Percentiles rank a stretch among this genome's conserved stretches.
These are phyloP conservation scores for Cercospora canescens DNA, from an alignment of 2,329 filamentous ascomycete species.

Conservation along the genomic window DNA sequence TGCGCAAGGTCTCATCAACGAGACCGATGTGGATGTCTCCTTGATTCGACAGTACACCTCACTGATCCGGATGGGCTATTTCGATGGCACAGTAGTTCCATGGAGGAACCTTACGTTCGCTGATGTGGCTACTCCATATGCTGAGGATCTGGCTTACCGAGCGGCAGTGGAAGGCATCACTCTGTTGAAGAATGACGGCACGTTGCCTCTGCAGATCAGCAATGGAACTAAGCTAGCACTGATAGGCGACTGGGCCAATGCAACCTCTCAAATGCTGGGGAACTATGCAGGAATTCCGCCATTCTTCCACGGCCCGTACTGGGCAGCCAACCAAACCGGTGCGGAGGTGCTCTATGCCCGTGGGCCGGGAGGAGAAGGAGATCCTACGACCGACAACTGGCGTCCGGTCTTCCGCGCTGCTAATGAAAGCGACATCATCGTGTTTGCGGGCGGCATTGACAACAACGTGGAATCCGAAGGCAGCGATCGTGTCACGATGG, in stretches of 20 bases:
- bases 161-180: constrained; percentile 52
- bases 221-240: constrained; percentile 51
- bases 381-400: constrained; percentile 37
- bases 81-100: constrained; percentile 50
- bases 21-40: constrained; percentile 50
- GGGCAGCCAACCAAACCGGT: constrained; percentile 51
- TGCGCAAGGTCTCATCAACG: constrained; percentile 44
- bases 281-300: constrained; percentile 60
- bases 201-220: constrained; percentile 45
- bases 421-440: constrained; percentile 50
- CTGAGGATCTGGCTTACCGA: constrained; percentile 57
- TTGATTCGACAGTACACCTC: constrained; percentile 56
- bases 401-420: constrained; percentile 38
- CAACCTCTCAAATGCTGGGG: constrained; percentile 58
- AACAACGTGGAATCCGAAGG: constrained; percentile 54
- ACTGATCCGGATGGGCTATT: constrained; percentile 59
- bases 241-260: constrained; percentile 60
- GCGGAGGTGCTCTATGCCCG: constrained; percentile 49
- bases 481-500: constrained; percentile 52
- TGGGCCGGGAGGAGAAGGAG: constrained; percentile 37
- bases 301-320: constrained; percentile 56
- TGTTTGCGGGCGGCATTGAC: constrained; percentile 59
- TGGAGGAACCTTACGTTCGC: constrained; percentile 57
- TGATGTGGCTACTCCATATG: constrained; percentile 57
- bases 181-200: constrained; percentile 55